Percentiles rank a stretch among this genome's conserved stretches.
These are phyloP conservation scores for Pugionium dolabratum DNA, from an alignment of 345 rosid species.

Conservation along the genomic window DNA sequence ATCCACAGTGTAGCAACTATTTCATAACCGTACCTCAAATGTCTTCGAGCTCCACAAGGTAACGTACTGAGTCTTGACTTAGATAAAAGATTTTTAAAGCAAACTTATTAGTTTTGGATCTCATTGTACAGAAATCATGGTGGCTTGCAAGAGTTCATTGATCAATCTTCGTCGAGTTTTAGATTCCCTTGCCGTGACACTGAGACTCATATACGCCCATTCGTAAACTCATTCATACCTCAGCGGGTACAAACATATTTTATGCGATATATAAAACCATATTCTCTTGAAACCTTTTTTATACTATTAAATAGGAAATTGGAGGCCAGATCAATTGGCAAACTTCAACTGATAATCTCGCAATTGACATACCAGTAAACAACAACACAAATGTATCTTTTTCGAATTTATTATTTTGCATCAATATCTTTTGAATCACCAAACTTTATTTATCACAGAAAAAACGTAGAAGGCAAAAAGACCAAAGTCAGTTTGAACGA, in stretches of 20 bases:
- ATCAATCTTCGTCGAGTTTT: constrained; percentile 3
- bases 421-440: neutral
- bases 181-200: neutral
- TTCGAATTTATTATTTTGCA: neutral
- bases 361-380: neutral
- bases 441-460: neutral
- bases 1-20: neutral
- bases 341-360: neutral
- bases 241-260: neutral
- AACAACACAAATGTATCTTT: neutral
- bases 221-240: neutral
- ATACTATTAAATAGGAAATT: neutral
- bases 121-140: neutral
- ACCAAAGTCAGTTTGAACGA: neutral
- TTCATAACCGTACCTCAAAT: neutral
- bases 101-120: neutral
- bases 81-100: neutral
- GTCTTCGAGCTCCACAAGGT: neutral
- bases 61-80: neutral
- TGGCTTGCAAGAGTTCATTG: neutral
- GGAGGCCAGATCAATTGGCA: neutral
- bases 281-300: neutral
- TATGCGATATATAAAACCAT: no score
- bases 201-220: neutral
- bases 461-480: neutral